Base-by-base conservation (phyloP, 148 eudicot genomes). In the Rhododendron kiyosumense region DNA sequence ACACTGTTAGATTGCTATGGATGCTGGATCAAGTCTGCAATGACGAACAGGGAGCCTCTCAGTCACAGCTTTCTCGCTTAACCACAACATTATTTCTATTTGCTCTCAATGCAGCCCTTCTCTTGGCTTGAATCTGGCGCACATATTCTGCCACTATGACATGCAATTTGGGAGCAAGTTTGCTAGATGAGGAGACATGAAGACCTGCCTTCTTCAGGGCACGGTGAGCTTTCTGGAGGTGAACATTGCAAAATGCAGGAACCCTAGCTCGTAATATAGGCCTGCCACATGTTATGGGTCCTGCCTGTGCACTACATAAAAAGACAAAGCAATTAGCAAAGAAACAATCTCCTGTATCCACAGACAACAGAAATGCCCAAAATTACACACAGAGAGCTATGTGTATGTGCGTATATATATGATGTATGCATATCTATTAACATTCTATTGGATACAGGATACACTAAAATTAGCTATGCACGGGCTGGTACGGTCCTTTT, bases 171-270 rank as follows among this genome's bases (percentile, higher is more conserved):
- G 91, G 89, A 28, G 94, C 88, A 86, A 90, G 88, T 89, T 91
- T 90, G 84, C 90, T 88, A 65, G 94, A 90, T n/a, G 91, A 88
- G 30, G 92, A 78, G 41, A 84, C 84, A 87, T 79, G 87, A 77
- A 91, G 87, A 83, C 94, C 93, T 73, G 91, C 89, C 87, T 89
- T 92, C 91, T 85, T 92, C 86, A 92, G 80, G 52, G 91, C 90
- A 63, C 90, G 91, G 30, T 89, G 92, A 83, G 88, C 87, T 85
- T 88, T 92, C 77, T 91, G 91, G 67, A 89, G 85, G 84, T 92
- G 94, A 49, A 83, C 85, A 67, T 87, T 83, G 87, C 93, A 91
- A 49, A 89, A 82, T 43, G 93, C 81, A 12, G 93, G 93, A 77
- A 87, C 83, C 24, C 88, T 85, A 45, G 90, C 85, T 67, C 85